Percentiles rank a stretch among this genome's conserved stretches.
phyloP scores from a whole-genome alignment of 257 asterid genomes.

The Solanum tarapatanum region DNA sequence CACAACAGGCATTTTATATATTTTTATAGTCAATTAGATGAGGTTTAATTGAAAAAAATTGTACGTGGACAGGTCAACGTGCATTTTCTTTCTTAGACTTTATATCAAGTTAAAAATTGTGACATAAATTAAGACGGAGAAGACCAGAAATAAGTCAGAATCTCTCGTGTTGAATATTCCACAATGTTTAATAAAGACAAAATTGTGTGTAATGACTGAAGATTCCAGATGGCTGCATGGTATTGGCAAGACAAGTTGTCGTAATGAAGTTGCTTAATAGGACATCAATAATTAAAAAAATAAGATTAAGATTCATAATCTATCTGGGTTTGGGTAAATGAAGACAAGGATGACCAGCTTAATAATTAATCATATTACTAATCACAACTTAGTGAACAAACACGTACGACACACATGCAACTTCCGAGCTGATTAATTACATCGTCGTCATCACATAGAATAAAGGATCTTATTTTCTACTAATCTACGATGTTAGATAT shows the following conservation, averaged over 20 bases:
- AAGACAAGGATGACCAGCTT: background rate
- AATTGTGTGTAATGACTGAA: background rate
- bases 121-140: background rate
- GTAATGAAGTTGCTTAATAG: background rate
- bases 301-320: background rate
- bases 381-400: background rate
- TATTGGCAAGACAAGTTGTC: background rate
- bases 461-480: background rate
- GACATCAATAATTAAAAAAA: background rate
- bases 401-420: background rate
- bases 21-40: too few species aligned
- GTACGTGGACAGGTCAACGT: too few species aligned
- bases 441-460: background rate
- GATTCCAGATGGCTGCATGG: background rate
- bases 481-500: background rate
- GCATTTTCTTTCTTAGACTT: too few species aligned
- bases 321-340: background rate
- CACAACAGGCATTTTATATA: too few species aligned
- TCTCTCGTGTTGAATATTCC: background rate
- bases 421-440: background rate
- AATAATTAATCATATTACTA: background rate
- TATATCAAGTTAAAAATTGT: too few species aligned
- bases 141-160: background rate
- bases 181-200: background rate
- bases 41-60: too few species aligned